phyloP scores from a whole-genome alignment of 129 eudicot genomes.

The Daucus carota region DH1_v3.0 NC_030385.2:39319001-39319500 shows the following conservation, averaged over 20 bases:
- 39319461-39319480: neutral
- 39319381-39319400: neutral
- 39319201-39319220: neutral
- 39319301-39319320: neutral
- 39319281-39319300: neutral
- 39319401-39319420: constrained; percentile 1
- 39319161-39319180: neutral
- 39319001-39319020: neutral
- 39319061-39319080: neutral
- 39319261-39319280: neutral
- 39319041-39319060: neutral
- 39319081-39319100: neutral
- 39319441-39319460: neutral
- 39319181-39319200: neutral
- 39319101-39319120: too few relatives aligned
- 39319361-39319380: neutral
- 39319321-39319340: neutral
- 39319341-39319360: neutral
- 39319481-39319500: neutral
- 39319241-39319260: neutral
- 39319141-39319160: neutral
- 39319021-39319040: neutral
- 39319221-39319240: neutral
- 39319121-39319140: neutral
- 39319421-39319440: neutral